Evolutionary conservation across 1,139 yeast genomes (phyloP), one percentile per base, ranked within the genome.

Genomic region (Yamadazyma atlantica): DNA sequence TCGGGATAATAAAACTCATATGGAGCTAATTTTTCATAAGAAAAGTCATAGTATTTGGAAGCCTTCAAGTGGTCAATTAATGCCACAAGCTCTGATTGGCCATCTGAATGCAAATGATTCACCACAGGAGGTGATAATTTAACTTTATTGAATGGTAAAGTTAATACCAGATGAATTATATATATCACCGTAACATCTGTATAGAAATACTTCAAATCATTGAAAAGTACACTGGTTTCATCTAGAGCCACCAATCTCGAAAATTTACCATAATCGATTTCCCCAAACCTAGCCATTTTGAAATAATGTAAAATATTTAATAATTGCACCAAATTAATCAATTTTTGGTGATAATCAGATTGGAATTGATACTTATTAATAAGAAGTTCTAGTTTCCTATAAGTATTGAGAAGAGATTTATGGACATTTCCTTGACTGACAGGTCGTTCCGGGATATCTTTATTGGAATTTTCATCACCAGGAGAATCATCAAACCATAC

Each of bases 81-180:
- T 9, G 19, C 16, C 7, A 28, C 17, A 10, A 28, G 21, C n/a
- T 28, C 30, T 8, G 21, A 15, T 28, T 28, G 30, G 5, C 17
- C 17, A 15, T 14, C 5, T 3, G 11, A 4, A 7, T 28, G 8
- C 16, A 28, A 16, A 15, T 28, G 30, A 7, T 15, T 19, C 15
- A 15, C 7, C 16, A 28, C 21, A 4, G 19, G 21, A 6, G 30
- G 30, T 7, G 21, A 4, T 15, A 42, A 4, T 2, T 26, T 29
- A 1, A 46, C 15, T 14, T 32, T 33, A 32, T 32, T 41, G 18
- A 48, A 46, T 4, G 53, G 53, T 19, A 36, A 35, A 2, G 34
- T 33, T 1, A 48, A 33, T 12, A 49, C 17, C 13, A 23, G 29
- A 4, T 26, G 29, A 8, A 49, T 17, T 6, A 35, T 9, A 9